Conservation (phyloP, 352 stramenopile genomes). For the Phytophthora fragariaefolia region DNA sequence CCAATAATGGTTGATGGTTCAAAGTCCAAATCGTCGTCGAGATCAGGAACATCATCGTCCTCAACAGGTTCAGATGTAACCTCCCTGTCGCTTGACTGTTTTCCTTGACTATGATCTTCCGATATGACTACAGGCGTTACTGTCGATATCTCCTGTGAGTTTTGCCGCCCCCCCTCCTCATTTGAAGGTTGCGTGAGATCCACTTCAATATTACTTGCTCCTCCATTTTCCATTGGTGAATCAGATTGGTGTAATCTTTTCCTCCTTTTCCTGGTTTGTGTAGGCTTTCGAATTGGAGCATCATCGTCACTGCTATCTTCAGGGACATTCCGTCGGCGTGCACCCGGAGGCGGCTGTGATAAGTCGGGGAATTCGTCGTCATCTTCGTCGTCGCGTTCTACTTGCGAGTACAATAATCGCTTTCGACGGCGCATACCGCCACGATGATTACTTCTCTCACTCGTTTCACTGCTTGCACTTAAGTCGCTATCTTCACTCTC, state of each 20-base stretch:
- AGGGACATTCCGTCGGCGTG: slow-evolving; percentile 4
- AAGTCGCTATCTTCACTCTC: slow-evolving; percentile 20
- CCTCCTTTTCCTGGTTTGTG: slow-evolving; percentile 23
- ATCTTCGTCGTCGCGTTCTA: slow-evolving; percentile 50
- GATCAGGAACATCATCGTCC: slow-evolving; percentile 21
- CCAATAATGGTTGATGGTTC: slow-evolving; percentile 36
- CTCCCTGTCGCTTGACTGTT: neutral
- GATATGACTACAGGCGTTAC: neutral
- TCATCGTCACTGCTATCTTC: slow-evolving; percentile 14
- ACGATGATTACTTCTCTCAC: slow-evolving; percentile 11
- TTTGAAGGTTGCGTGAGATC: slow-evolving; percentile 36
- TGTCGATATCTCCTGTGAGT: neutral
- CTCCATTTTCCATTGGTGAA: slow-evolving; percentile 10
- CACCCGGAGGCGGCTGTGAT: slow-evolving; percentile 24
- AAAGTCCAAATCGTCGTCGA: slow-evolving; percentile 28
- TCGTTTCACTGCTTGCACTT: slow-evolving; percentile 16
- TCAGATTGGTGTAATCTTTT: slow-evolving; percentile 27
- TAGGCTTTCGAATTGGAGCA: neutral
- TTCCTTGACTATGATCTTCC: neutral
- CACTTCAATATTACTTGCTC: slow-evolving; percentile 13
- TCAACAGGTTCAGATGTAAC: slow-evolving; percentile 13
- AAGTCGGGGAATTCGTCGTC: slow-evolving; percentile 54
- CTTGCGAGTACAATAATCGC: slow-evolving; percentile 56
- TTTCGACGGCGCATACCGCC: slow-evolving; percentile 43
- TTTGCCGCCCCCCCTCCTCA: slow-evolving; percentile 8